phyloP scores from a whole-genome alignment of 1,284 basidiomycete genomes.

The Moniliophthora roreri region DNA sequence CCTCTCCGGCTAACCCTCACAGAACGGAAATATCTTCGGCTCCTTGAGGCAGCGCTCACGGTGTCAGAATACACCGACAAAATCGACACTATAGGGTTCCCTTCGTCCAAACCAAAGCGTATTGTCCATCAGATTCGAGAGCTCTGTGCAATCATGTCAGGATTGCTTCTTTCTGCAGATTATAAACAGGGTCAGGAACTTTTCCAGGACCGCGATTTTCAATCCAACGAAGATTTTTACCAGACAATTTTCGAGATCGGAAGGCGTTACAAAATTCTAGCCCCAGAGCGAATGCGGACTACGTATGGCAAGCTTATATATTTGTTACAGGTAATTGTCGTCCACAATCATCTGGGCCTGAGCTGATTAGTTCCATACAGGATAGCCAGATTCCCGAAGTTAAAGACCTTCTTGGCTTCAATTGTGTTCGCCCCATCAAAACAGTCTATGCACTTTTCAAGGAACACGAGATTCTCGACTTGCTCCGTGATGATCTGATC shows the following conservation, averaged over 20 bases:
- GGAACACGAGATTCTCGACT: conserved; percentile 55
- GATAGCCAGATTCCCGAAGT: conserved; percentile 79
- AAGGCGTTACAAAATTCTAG: conserved; percentile 84
- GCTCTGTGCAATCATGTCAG: conserved; percentile 80
- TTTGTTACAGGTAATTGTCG: conserved; percentile 62
- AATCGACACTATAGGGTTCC: conserved; percentile 74
- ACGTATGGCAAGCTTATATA: conserved; percentile 85
- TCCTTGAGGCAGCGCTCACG: conserved; percentile 75
- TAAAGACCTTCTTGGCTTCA: conserved; percentile 72
- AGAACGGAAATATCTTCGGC: conserved; percentile 78
- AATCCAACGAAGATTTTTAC: conserved; percentile 74
- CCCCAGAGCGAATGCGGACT: conserved; percentile 83
- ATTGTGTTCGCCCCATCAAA: conserved; percentile 71
- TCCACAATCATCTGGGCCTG: neutral
- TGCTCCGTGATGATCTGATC: conserved; percentile 74
- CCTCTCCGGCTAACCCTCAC: conserved; percentile 68
- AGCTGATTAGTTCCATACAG: conserved; percentile 34
- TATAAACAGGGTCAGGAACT: conserved; percentile 84
- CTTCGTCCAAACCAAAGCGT: conserved; percentile 74
- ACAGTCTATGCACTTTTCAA: conserved; percentile 70
- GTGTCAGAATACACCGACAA: conserved; percentile 87
- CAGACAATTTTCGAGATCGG: conserved; percentile 76
- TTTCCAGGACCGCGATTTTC: conserved; percentile 75
- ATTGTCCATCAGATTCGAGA: conserved; percentile 82
- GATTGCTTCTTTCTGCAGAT: conserved; percentile 74